Evolutionary conservation across 1,284 basidiomycete species (phyloP).

Genomic region (Malassezia psittaci): DNA sequence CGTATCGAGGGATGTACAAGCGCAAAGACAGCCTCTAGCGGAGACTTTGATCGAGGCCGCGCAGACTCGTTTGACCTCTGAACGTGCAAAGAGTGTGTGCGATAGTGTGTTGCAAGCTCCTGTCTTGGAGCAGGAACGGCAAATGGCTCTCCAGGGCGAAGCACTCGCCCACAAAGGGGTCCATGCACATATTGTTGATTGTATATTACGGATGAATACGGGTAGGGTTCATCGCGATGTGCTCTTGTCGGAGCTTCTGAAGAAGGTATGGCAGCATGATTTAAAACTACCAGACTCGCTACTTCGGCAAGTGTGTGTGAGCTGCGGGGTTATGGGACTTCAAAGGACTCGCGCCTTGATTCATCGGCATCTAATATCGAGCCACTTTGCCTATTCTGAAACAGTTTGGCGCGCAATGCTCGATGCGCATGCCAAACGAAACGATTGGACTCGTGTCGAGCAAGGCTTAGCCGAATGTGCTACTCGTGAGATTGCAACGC

Average conservation of each 20-base stretch:
- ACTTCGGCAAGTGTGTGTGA: background rate
- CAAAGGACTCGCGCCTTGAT: constrained; percentile 2
- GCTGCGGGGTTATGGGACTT: background rate
- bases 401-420: constrained; percentile 13
- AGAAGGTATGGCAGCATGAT: background rate
- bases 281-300: background rate
- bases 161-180: background rate
- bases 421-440: background rate
- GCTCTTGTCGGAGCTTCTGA: constrained; percentile 6
- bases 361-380: background rate
- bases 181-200: background rate
- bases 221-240: constrained; percentile 6
- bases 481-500: background rate
- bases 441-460: constrained; percentile 11
- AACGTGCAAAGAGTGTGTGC: background rate
- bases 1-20: background rate
- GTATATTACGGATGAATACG: background rate
- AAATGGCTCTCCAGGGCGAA: background rate
- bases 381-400: background rate
- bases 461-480: background rate
- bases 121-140: background rate
- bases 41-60: background rate
- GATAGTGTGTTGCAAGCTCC: background rate
- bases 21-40: background rate
- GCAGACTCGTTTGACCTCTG: background rate